phyloP scores from a whole-genome alignment of 345 rosid genomes.

The Limnanthes douglasii region DNA sequence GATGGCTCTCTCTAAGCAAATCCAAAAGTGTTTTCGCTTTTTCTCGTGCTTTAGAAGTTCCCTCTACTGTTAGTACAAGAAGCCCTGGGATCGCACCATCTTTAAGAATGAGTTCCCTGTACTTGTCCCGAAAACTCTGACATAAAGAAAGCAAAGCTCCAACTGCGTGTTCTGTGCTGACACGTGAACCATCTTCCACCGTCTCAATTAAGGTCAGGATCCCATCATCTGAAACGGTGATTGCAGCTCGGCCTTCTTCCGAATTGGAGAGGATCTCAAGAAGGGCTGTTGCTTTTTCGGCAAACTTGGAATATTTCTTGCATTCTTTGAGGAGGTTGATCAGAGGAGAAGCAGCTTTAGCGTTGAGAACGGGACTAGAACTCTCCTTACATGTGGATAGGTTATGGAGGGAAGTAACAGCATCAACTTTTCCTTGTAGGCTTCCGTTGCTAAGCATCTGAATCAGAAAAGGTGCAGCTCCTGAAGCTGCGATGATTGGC shows the following conservation, averaged over 20 bases:
- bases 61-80: conserved; percentile 50
- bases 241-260: conserved; percentile 53
- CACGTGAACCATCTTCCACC: conserved; percentile 58
- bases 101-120: conserved; percentile 44
- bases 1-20: conserved; percentile 49
- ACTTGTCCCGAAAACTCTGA: conserved; percentile 37
- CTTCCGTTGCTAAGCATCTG: conserved; percentile 60
- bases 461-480: conserved; percentile 48
- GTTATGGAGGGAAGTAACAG: conserved; percentile 61
- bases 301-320: conserved; percentile 62
- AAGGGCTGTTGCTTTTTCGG: conserved; percentile 51
- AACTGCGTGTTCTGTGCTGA: conserved; percentile 48
- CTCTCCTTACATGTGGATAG: conserved; percentile 40
- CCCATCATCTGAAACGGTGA: conserved; percentile 34
- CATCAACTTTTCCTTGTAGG: conserved; percentile 67
- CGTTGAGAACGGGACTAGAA: conserved; percentile 27
- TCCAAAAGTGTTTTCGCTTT: conserved; percentile 51
- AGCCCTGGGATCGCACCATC: conserved; percentile 82
- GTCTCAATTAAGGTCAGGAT: conserved; percentile 61
- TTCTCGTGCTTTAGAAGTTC: conserved; percentile 45
- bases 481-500: conserved; percentile 38
- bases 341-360: conserved; percentile 48
- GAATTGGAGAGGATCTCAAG: conserved; percentile 47
- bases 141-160: conserved; percentile 49
- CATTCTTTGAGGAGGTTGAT: conserved; percentile 56